A percentile compares a stretch with the other conserved stretches of the same genome.
Conservation (phyloP, 176 grass and related monocot species). For the Oryza brachyantha region DNA sequence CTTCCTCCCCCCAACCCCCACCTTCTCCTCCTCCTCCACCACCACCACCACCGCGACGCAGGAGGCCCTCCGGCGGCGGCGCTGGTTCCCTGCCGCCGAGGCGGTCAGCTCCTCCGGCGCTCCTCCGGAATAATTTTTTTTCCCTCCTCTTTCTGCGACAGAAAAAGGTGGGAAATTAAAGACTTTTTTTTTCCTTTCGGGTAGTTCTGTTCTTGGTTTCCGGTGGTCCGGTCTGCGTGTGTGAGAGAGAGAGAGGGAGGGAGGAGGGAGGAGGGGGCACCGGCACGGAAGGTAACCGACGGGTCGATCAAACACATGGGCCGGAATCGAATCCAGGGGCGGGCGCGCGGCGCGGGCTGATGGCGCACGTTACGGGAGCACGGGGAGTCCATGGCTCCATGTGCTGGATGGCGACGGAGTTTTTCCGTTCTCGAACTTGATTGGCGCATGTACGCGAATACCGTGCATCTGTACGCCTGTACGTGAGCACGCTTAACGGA, state of each 20-base stretch:
- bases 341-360: background rate
- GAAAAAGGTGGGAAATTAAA: constrained; percentile 30
- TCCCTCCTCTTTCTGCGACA: constrained; percentile 17
- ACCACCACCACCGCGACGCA: background rate
- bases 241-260: background rate
- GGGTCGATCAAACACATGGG: background rate
- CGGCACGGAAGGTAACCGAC: constrained; percentile 28
- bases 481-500: background rate
- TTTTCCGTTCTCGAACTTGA: background rate
- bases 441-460: background rate
- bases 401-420: background rate
- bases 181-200: constrained; percentile 4
- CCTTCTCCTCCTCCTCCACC: background rate
- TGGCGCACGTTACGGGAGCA: background rate
- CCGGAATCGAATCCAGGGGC: background rate
- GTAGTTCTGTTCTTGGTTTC: constrained; percentile 28
- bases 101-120: constrained; percentile 42
- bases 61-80: background rate
- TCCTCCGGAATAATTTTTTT: constrained; percentile 30
- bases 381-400: background rate
- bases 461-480: background rate
- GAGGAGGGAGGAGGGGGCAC: background rate
- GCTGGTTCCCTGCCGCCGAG: constrained; percentile 40
- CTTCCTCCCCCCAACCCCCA: background rate
- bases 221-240: constrained; percentile 30